Evolutionary conservation across 305 asterid species (phyloP).

Genomic region (Caryopteris hybrid): DNA sequence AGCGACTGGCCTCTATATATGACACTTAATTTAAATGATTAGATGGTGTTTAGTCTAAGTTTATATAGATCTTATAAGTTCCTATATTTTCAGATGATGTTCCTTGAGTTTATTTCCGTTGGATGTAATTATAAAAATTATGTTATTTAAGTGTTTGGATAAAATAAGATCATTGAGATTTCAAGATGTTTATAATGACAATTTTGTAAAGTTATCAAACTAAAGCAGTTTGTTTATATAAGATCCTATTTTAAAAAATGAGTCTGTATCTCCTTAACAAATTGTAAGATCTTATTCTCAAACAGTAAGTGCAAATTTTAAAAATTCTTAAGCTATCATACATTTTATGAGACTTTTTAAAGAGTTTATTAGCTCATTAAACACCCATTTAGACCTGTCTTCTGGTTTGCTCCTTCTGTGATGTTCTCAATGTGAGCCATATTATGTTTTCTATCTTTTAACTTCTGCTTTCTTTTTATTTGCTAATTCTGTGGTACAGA

Average conservation of each 20-base stretch:
- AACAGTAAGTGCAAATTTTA: neutral
- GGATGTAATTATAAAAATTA: neutral
- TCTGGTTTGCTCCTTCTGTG: neutral
- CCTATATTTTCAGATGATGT: no score
- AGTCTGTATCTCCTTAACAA: no score
- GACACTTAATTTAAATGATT: neutral
- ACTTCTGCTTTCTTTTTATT: constrained; percentile 5
- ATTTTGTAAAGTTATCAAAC: neutral
- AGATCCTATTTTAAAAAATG: no score
- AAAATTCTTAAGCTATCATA: neutral
- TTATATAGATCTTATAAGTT: no score
- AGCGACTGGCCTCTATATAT: neutral
- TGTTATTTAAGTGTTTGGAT: neutral
- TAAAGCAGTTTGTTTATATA: neutral
- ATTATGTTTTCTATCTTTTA: neutral
- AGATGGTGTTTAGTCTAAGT: neutral
- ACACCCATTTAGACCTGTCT: neutral
- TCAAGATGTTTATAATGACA: neutral
- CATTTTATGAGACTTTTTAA: neutral
- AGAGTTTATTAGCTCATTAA: neutral
- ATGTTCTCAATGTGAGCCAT: neutral
- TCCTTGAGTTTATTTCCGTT: no score
- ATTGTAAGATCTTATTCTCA: no score
- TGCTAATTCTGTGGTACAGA: constrained; percentile 38
- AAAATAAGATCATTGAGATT: neutral